Evolutionary conservation across 163 green algal species (phyloP), one percentile per base, ranked within the genome.

Genomic region (Scenedesmus sp.): DNA sequence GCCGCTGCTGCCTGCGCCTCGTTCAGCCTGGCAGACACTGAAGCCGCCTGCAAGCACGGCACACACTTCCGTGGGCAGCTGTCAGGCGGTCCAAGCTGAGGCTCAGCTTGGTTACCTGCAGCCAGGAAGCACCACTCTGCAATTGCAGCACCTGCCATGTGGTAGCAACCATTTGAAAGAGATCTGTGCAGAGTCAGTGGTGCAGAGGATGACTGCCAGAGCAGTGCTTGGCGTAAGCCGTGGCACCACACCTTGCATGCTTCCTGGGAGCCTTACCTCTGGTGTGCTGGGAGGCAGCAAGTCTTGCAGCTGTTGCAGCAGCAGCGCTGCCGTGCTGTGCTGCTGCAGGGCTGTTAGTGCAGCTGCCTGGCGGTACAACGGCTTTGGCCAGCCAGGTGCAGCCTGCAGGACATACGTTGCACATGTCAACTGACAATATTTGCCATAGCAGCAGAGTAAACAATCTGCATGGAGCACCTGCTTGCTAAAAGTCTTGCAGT

Each of bases 341-440:
- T 91, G 73, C 51, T 91, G 86, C 35, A 91, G 16, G 30, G 59
- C 73, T 37, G 43, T 78, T 33, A 80, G 33, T 24, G 73, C 86
- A 22, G 22, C 30, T 24, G 73, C 86, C 22, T 51, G 43, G 13
- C 86, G 37, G 35, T 91, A 85, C 49, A 35, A 46, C 1, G 73
- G 44, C 51, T 91, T 91, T 35, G 86, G 30, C 86, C 86, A 91
- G 35, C 51, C 51, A 46, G 86, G 86, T 43, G 49, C 53, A 53
- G 70, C 59, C 85, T 90, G 51, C 42, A 90, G 35, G 16, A 81
- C 2, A 10, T 15, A 43, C 6, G 30, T 40, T 56, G 20, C 59
- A 37, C 24, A 76, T 20, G 2, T 16, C 5, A 76, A 18, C 30
- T 76, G 30, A 76, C 65, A 40, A 16, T 7, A 22, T 22, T 3